phyloP scores from a whole-genome alignment of 768 basidiomycete species.

The Fomitopsis pulvina region DNA sequence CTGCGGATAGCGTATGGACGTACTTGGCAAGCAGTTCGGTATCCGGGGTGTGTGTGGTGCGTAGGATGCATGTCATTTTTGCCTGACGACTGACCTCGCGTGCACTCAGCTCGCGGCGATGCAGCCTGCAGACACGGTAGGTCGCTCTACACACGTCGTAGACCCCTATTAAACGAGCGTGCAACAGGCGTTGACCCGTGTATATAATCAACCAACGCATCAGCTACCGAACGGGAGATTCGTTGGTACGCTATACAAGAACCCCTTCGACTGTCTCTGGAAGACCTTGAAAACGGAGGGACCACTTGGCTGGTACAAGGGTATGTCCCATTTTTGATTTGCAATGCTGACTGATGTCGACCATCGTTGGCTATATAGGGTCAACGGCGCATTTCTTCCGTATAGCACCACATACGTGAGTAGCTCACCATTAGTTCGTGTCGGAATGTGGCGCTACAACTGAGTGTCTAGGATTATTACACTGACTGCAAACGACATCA shows the following conservation, averaged over 20 bases:
- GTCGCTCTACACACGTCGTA: slow-evolving; percentile 25
- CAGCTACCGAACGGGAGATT: slow-evolving; percentile 62
- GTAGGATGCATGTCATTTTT: too few species aligned
- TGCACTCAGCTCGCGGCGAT: slow-evolving; percentile 69
- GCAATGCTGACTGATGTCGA: not conserved
- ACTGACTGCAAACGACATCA: slow-evolving; percentile 80
- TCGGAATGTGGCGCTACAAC: not conserved
- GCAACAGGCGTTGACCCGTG: slow-evolving; percentile 72
- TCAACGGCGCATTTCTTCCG: slow-evolving; percentile 91
- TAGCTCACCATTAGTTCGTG: slow-evolving; percentile 2
- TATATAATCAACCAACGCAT: slow-evolving; percentile 93
- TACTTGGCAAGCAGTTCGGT: slow-evolving; percentile 85
- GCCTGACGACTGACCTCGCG: slow-evolving; percentile 6
- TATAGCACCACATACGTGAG: slow-evolving; percentile 88
- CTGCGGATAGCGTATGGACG: slow-evolving; percentile 76
- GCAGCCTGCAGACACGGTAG: slow-evolving; percentile 90
- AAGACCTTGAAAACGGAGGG: slow-evolving; percentile 93
- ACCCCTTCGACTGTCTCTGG: slow-evolving; percentile 94
- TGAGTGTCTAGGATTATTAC: slow-evolving; percentile 66
- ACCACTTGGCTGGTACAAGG: slow-evolving; percentile 93
- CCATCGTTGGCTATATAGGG: slow-evolving; percentile 47
- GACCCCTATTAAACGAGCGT: slow-evolving; percentile 4
- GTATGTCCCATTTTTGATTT: slow-evolving; percentile 25
- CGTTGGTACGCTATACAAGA: slow-evolving; percentile 77
- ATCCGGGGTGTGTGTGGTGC: slow-evolving; percentile 89